These are phyloP conservation scores for Vanderwaltozyma polyspora DNA, from an alignment of 805 yeast species.

Conservation along the genomic window DNA sequence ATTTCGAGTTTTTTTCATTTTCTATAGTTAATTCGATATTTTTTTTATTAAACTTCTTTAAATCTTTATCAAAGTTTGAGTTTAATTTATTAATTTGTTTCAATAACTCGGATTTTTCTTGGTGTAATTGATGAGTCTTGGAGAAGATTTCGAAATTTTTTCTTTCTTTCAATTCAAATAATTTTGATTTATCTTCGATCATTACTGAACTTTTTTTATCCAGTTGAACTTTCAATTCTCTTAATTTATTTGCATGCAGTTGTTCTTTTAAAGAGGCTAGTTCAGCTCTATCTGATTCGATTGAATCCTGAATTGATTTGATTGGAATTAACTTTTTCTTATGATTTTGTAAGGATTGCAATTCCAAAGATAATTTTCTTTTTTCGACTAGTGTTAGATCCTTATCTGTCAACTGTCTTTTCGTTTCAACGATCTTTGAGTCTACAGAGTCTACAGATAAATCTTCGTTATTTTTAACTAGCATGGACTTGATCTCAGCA, in stretches of 20 bases:
- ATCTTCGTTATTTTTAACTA: slow-evolving; percentile 15
- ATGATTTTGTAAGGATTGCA: slow-evolving; percentile 63
- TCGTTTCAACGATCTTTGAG: too few relatives aligned
- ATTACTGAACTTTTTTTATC: too few relatives aligned
- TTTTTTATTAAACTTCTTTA: slow-evolving; percentile 53
- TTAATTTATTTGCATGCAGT: too few relatives aligned
- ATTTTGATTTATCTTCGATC: too few relatives aligned
- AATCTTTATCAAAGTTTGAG: slow-evolving; percentile 61
- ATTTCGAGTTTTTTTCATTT: slow-evolving; percentile 39
- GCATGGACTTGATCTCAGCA: slow-evolving; percentile 37
- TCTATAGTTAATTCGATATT: slow-evolving; percentile 63
- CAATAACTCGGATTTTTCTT: too few relatives aligned
- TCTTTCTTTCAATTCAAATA: too few relatives aligned
- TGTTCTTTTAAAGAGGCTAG: too few relatives aligned
- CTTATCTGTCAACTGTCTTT: too few relatives aligned
- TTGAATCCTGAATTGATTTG: slow-evolving; percentile 59
- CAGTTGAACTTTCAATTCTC: too few relatives aligned
- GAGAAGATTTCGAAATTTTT: too few relatives aligned
- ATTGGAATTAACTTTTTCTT: slow-evolving; percentile 63
- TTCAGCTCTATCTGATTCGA: slow-evolving; percentile 71
- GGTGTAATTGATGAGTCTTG: too few relatives aligned
- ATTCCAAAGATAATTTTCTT: slow-evolving; percentile 70
- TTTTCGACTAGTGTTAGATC: slow-evolving; percentile 78
- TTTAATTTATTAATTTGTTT: slow-evolving; percentile 52
- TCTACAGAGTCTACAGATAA: too few relatives aligned